Conservation (phyloP, 106 monocot genomes). For the Dendrobium nobile region DNA sequence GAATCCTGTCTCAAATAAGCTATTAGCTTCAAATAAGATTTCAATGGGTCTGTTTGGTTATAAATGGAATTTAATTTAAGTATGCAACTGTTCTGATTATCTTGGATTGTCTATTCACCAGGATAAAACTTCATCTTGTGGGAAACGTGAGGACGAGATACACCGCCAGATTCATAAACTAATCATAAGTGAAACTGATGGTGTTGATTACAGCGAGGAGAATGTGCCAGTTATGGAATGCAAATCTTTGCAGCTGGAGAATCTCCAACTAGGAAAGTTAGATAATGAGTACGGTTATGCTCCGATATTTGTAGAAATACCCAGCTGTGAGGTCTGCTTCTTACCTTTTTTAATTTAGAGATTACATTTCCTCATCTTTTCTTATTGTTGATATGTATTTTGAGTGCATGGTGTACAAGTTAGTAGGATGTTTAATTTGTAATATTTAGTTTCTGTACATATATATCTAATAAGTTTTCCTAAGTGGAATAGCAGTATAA, state of each 20-base stretch:
- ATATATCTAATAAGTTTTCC: neutral
- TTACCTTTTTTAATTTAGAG: neutral
- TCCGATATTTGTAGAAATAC: neutral
- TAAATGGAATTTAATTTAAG: neutral
- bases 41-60: no score
- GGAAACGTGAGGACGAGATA: constrained; percentile 34
- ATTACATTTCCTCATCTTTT: neutral
- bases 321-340: neutral
- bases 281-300: neutral
- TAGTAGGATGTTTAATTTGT: neutral
- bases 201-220: constrained; percentile 10
- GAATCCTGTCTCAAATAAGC: no score
- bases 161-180: constrained; percentile 27
- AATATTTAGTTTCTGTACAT: neutral
- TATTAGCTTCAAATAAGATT: no score
- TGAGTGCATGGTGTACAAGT: neutral
- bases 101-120: constrained; percentile 7
- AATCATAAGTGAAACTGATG: constrained; percentile 15
- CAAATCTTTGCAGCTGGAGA: constrained; percentile 1
- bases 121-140: constrained; percentile 23
- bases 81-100: neutral
- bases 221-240: constrained; percentile 11
- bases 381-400: neutral
- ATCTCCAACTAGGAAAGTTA: neutral
- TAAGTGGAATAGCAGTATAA: neutral